Conservation (phyloP, 2,329 filamentous ascomycete species). For the Cephalotrichum gorgonifer region DNA sequence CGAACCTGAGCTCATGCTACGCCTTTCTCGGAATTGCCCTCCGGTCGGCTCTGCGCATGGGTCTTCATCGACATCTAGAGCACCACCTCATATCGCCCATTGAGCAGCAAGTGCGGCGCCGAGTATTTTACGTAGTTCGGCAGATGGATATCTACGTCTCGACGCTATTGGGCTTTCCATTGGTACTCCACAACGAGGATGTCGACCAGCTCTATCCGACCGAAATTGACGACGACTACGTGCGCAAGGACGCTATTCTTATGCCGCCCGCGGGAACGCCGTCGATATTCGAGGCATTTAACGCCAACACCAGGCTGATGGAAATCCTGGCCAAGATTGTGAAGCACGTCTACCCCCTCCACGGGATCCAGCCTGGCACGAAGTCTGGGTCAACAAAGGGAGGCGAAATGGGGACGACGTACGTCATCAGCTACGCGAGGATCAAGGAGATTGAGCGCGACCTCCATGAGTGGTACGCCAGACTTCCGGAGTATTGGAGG, state of each 20-base stretch:
- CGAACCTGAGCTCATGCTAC: constrained; percentile 70
- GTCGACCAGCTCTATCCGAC: constrained; percentile 56
- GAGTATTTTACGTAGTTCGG: constrained; percentile 57
- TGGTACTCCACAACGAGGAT: constrained; percentile 53
- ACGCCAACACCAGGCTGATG: constrained; percentile 55
- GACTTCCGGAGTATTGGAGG: constrained; percentile 64
- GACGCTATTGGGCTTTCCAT: constrained; percentile 55
- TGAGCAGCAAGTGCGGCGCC: constrained; percentile 51
- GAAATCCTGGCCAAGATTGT: constrained; percentile 54
- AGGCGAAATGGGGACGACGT: constrained; percentile 30
- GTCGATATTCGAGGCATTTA: constrained; percentile 54
- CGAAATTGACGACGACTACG: constrained; percentile 58
- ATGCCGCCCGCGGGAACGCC: constrained; percentile 42
- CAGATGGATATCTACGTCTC: constrained; percentile 65
- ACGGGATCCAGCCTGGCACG: background rate
- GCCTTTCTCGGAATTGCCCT: constrained; percentile 70
- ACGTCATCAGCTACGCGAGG: constrained; percentile 51
- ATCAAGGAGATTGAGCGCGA: constrained; percentile 57
- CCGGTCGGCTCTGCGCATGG: constrained; percentile 65
- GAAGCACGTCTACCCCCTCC: constrained; percentile 47
- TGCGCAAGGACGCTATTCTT: constrained; percentile 47
- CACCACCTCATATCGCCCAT: constrained; percentile 52
- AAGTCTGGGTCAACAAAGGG: constrained; percentile 13
- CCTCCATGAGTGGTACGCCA: constrained; percentile 52
- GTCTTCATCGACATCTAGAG: constrained; percentile 62